Evolutionary conservation across 495 filamentous ascomycete genomes (phyloP), one percentile per base, ranked within the genome.

Genomic region (Durotheca rogersii): DNA sequence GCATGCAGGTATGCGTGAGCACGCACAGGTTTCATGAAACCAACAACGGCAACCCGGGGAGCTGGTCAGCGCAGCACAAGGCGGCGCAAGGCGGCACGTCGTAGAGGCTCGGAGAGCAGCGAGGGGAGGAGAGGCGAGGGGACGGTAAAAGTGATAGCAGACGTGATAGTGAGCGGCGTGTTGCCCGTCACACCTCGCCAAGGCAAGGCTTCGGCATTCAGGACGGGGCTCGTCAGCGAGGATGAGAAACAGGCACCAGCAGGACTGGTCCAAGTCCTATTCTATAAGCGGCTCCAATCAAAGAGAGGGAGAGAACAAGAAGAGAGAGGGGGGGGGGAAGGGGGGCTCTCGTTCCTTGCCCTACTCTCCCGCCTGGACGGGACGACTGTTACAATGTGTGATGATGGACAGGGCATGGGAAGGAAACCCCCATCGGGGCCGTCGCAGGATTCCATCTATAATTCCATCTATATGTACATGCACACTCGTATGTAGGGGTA

Each of bases 61-160:
- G 41, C 50, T 54, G 56, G 56, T 41, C 54, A 54, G 30, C 50
- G 56, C 50, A 33, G 46, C 56, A 59, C 46, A 59, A 43, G 50
- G 54, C 50, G 46, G 34, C n/a, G n/a, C n/a, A n/a, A n/a, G n/a
- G n/a, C n/a, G n/a, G 46, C 55, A 58, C 44, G 55, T 51, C 53
- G 40, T 30, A 23, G 19, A 33, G 39, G 45, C 31, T 34, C n/a
- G n/a, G n/a, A 59, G 42, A 46, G 54, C 50, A 41, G 34, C n/a
- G n/a, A n/a, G n/a, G n/a, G n/a, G n/a, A n/a, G n/a, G 46, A 48
- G 53, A 39, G 55, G 47, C 53, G 40, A 20, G 30, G 19, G 27
- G 39, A 40, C 31, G 33, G 37, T 45, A 56, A 15, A 39, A 9
- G 12, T n/a, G n/a, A n/a, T n/a, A n/a, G n/a, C n/a, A n/a, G n/a